A percentile compares a stretch with the other conserved stretches of the same genome.
Conservation (phyloP, 306 rosid genomes). For the Rosa chinensis region DNA sequence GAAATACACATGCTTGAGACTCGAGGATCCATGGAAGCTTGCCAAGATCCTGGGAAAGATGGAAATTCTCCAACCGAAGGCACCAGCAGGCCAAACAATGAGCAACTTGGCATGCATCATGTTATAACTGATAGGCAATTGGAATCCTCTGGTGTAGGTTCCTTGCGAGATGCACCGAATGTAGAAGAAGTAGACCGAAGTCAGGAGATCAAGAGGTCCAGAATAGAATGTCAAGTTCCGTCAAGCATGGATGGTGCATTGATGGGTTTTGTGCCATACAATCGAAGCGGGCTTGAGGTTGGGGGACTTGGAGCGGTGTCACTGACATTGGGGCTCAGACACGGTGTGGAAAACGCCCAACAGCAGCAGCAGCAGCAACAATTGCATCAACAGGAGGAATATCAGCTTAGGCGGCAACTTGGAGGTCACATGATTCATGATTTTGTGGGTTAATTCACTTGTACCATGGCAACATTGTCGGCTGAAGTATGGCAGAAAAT, state of each 20-base stretch:
- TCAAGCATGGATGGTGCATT: slow-evolving; percentile 52
- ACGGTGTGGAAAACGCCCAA: slow-evolving; percentile 57
- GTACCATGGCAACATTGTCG: background rate
- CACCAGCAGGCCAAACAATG: slow-evolving; percentile 28
- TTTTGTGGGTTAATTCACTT: slow-evolving; percentile 50
- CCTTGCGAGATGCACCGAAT: slow-evolving; percentile 24
- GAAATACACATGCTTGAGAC: slow-evolving; percentile 92
- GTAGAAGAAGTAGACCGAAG: slow-evolving; percentile 27
- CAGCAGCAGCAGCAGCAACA: slow-evolving; percentile 49
- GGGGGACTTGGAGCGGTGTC: slow-evolving; percentile 72
- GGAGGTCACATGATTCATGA: slow-evolving; percentile 65
- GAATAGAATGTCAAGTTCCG: slow-evolving; percentile 47
- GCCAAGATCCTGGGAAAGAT: slow-evolving; percentile 30
- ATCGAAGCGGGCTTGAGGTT: slow-evolving; percentile 46
- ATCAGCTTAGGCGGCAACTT: slow-evolving; percentile 47
- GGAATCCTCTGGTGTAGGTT: slow-evolving; percentile 29
- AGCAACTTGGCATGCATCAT: slow-evolving; percentile 22
- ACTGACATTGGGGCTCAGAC: slow-evolving; percentile 73
- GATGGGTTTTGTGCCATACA: slow-evolving; percentile 70
- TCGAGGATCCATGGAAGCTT: slow-evolving; percentile 41
- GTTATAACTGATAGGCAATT: slow-evolving; percentile 35
- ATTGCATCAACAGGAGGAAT: slow-evolving; percentile 41
- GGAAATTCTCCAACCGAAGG: slow-evolving; percentile 31
- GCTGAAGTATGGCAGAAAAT: background rate
- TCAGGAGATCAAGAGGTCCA: slow-evolving; percentile 59